Evolutionary conservation across 2,329 filamentous ascomycete species (phyloP), one percentile per base, ranked within the genome.

Genomic region (Fusarium citri): DNA sequence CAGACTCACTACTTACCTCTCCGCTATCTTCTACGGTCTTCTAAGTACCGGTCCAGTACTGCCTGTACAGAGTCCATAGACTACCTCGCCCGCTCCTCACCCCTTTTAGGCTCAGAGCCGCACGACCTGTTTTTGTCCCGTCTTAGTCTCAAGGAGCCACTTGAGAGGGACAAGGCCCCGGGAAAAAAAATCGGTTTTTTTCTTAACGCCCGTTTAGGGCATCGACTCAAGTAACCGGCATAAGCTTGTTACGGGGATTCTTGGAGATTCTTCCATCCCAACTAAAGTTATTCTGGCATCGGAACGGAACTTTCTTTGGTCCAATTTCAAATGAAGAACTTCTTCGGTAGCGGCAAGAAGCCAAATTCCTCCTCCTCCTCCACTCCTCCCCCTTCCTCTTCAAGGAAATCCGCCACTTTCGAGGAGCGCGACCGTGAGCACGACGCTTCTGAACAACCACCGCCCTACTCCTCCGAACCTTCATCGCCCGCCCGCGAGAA

Each of bases 271-370:
- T 71, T 64, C 57, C 69, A 69, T 72, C 42, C 53, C 45, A 42
- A 49, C 55, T 60, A 49, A 64, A 55, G 41, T 56, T 55, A 70
- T 64, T 60, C 61, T 55, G 48, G 40, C 54, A 46, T 48, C 48
- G 51, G 49, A 56, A 51, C 68, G 59, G 55, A 66, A 61, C 65
- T 66, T 76, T 71, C 63, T 73, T 67, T 72, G 68, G 70, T 64
- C 75, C 78, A 53, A 53, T 41, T 53, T 53, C 49, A 79, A 82
- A 86, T 86, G 85, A 86, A 86, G 83, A 71, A 71, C 68, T 83
- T 85, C 83, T 86, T 86, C 78, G 78, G 76, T 71, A 76, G 75
- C 67, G 78, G 73, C 72, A 81, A 81, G 80, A 85, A 84, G 80
- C 73, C 77, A 69, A 68, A 55, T 48, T 56, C 68, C 61, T 69